Evolutionary conservation across 805 yeast genomes (phyloP).

Genomic region (Scheffersomyces coipomensis): DNA sequence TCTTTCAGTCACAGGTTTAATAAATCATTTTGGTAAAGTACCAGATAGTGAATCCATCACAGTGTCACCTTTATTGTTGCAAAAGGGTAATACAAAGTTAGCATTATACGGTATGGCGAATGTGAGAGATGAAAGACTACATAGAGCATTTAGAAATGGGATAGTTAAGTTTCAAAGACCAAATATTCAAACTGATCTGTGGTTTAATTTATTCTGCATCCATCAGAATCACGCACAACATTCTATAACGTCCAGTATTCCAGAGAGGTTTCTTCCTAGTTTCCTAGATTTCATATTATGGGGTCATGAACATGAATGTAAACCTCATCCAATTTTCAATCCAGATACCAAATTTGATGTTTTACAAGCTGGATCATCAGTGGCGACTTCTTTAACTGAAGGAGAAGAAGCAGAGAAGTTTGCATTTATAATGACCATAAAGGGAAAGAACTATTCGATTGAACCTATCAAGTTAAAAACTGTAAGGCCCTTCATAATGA

Average conservation of each 20-base stretch:
- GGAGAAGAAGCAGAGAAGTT: slow-evolving; percentile 78
- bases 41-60: slow-evolving; percentile 71
- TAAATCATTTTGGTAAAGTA: slow-evolving; percentile 89
- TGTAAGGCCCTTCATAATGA: slow-evolving; percentile 80
- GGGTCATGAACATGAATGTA: slow-evolving; percentile 98
- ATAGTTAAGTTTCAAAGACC: slow-evolving; percentile 80
- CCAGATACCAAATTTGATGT: slow-evolving; percentile 67
- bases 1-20: slow-evolving; percentile 72
- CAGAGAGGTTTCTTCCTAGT: slow-evolving; percentile 78
- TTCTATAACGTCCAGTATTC: slow-evolving; percentile 76
- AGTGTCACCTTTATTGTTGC: slow-evolving; percentile 73
- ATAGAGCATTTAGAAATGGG: slow-evolving; percentile 77
- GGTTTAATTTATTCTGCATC: slow-evolving; percentile 84
- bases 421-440: slow-evolving; percentile 67
- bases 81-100: slow-evolving; percentile 77
- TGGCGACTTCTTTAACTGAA: slow-evolving; percentile 85
- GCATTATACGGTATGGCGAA: slow-evolving; percentile 89
- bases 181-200: slow-evolving; percentile 50
- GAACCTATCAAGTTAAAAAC: slow-evolving; percentile 66
- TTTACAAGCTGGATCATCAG: slow-evolving; percentile 90
- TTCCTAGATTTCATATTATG: slow-evolving; percentile 83
- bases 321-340: slow-evolving; percentile 64
- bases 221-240: slow-evolving; percentile 91
- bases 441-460: slow-evolving; percentile 53
- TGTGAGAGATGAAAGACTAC: slow-evolving; percentile 85